Conservation (phyloP, 345 rosid genomes). For the Ricinus communis region DNA sequence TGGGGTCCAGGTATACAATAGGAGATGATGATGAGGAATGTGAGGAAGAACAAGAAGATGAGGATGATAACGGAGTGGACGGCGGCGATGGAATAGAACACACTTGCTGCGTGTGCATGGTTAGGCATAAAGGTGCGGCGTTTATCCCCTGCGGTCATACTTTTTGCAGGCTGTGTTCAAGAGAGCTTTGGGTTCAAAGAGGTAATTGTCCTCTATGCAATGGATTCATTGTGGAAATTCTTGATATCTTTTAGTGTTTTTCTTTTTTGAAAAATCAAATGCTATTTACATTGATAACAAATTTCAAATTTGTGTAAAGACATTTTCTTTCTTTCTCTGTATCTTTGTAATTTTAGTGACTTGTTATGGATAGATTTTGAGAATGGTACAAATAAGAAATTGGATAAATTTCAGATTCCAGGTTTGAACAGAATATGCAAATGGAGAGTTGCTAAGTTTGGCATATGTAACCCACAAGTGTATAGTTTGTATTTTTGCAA, state of each 20-base stretch:
- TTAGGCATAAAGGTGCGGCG: constrained; percentile 81
- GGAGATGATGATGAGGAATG: constrained; percentile 34
- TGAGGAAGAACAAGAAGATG: constrained; percentile 38
- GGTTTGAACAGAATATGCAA: too few relatives aligned
- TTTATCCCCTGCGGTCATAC: constrained; percentile 92
- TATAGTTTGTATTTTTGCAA: not conserved
- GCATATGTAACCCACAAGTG: not conserved
- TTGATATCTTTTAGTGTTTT: constrained; percentile 66
- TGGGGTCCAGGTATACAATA: constrained; percentile 53
- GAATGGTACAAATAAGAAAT: too few relatives aligned
- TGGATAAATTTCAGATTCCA: too few relatives aligned
- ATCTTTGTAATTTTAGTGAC: too few relatives aligned
- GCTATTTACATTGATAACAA: not conserved
- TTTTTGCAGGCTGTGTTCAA: constrained; percentile 86
- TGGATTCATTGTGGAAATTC: constrained; percentile 69
- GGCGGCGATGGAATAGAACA: constrained; percentile 43
- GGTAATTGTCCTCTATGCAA: constrained; percentile 94
- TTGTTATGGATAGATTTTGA: too few relatives aligned
- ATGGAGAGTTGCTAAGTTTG: constrained; percentile 3
- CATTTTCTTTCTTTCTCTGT: not conserved
- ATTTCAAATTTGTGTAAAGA: constrained; percentile 9
- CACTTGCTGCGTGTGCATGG: constrained; percentile 79
- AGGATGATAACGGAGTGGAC: constrained; percentile 34
- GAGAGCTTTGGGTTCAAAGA: constrained; percentile 86
- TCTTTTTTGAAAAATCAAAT: not conserved